Base-by-base conservation (phyloP, 495 filamentous ascomycete species). In the Penicillium maclennaniae region DNA sequence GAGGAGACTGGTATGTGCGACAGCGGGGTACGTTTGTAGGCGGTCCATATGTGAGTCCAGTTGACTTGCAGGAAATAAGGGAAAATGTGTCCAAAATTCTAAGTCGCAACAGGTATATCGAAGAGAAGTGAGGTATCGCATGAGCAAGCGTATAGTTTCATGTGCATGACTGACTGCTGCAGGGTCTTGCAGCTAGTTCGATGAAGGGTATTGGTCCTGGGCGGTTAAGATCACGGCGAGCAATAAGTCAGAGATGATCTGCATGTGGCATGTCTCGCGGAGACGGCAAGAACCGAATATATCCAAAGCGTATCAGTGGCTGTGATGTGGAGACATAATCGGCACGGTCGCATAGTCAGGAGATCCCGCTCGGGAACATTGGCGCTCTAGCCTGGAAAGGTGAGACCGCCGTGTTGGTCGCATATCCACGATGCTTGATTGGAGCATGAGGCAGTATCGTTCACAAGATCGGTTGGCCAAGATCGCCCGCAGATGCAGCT, bases 401-500 rank as follows among this genome's bases (percentile, higher is more conserved):
- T 54, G 47, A 54, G 49, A 56, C 58, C 58, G 50, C 40, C 36
- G 50, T 19, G 48, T 45, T 25, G 40, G 41, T 26, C 42, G 28
- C 45, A 40, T 48, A 44, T 45, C 53, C 37, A 19, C 12, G 25
- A 19, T 17, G 45, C 43, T 58, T 58, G 59, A 65, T 62, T 65
- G 59, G 59, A 39, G 43, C 42, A 51, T 55, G 54, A 48, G 54
- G 51, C 17, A 37, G 39, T 21, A 25, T 31, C 37, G 49, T 23
- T 40, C 41, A 44, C 56, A 44, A 53, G 51, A 34, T 56, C 54
- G 59, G 44, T 47, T 50, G 47, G 53, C 45, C 47, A 55, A 51
- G 59, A 47, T 31, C 53, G 34, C 62, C 55, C 45, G 59, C 49
- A 60, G 62, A 47, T 56, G 60, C 52, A 66, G 53, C 53, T 47